Evolutionary conservation across 768 basidiomycete species (phyloP), one percentile per base, ranked within the genome.

Genomic region (Kondoa malvinella): DNA sequence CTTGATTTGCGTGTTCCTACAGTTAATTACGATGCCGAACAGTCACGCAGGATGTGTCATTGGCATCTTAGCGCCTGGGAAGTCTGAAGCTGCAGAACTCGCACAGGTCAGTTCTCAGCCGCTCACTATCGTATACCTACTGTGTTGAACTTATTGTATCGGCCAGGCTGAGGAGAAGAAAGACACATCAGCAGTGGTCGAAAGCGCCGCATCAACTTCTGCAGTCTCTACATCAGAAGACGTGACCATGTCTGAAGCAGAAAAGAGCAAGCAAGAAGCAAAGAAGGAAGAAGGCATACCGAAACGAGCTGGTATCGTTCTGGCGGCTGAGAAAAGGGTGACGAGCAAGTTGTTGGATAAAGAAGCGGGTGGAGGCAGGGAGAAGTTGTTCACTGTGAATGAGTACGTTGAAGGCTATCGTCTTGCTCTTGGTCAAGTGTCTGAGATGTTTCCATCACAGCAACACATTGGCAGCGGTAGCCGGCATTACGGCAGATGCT

Each of bases 341-440:
- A 97, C 95, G 0, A 92, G 92, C 57, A 99, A 97, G 79, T 85
- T 97, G 34, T 83, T 99, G 58, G 95, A 97, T 57, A 92, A 89
- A 76, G 88, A 88, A 56, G 92, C 90, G 70, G 92, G 92, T 4
- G 95, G 92, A 25, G 92, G 89, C 73, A 91, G 91, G 65, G 94
- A 99, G 83, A 99, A 99, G 84, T 88, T 99, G 78, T 97, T 89
- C 78, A 77, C 95, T 62, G 81, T 97, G 72, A 99, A 96, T 80
- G 80, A 79, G 81, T 81, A 67, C 68, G 80, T 72, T n/a, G n/a
- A n/a, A n/a, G n/a, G n/a, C n/a, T n/a, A n/a, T n/a, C n/a, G n/a
- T n/a, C n/a, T n/a, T n/a, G n/a, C 21, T 4, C 25, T 56, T 8
- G 14, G 1, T 60, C 25, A 3, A 34, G 50, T 56, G 12, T 34